Evolutionary conservation across 106 monocot genomes (phyloP), one percentile per base, ranked within the genome.

Genomic region (Dendrobium catenatum): DNA sequence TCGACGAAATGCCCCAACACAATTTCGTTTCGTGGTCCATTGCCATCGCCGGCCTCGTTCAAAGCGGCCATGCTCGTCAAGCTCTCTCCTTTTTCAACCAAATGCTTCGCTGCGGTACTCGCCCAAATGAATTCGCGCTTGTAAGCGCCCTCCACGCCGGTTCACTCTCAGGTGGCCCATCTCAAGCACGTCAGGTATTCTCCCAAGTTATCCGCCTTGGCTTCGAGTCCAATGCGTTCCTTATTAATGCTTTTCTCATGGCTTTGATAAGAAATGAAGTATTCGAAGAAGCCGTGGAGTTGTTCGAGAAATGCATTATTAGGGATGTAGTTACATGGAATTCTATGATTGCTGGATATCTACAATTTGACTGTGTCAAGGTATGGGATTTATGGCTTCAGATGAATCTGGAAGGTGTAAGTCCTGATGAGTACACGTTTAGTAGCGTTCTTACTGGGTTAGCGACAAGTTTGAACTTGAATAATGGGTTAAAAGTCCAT

Each of bases 311-410:
- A 19, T 86, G 76, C 33, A 18, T 10, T 0, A 75, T 66, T 42
- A 87, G 75, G 82, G 89, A 94, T 55, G 83, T 86, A 4, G 95
- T 95, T 22, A 89, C 92, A 6, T 95, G 95, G 95, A 95, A 95
- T 83, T 78, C 90, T 16, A 88, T 95, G 95, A 75, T 95, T 8
- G 81, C 89, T 0, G 92, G 91, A 2, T 89, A 79, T 31, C 80
- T 89, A 64, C 89, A 91, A 44, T 81, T 73, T 15, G 85, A 88
- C 0, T 85, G 13, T 59, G 76, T 73, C 3, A 81, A 86, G 2
- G 55, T 90, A 0, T 95, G 95, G 90, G 54, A 37, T 18, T 84
- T 95, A 49, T 92, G 89, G 90, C 82, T 81, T 41, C 76, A 90
- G 75, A 92, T 95, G 92, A 85, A 51, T 75, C 68, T 41, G 22